Conservation (phyloP, 768 basidiomycete species). For the Rubroboletus satanas region DNA sequence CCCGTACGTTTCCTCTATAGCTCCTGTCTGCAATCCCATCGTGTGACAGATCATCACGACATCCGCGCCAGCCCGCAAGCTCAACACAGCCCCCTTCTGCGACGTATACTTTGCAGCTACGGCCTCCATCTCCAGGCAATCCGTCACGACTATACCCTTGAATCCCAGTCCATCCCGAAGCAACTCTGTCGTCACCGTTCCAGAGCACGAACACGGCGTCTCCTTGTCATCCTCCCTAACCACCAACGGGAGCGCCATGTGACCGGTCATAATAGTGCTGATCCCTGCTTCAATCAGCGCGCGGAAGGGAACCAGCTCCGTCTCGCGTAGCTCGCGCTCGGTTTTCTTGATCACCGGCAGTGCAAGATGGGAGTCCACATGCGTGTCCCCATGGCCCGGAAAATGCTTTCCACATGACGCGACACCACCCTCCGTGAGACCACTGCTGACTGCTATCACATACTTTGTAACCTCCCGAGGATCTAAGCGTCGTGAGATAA, state of each 20-base stretch:
- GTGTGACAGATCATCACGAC: conserved; percentile 75
- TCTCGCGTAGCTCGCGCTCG: conserved; percentile 36
- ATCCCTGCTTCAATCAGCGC: conserved; percentile 39
- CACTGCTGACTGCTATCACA: conserved; percentile 44
- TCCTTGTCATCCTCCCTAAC: conserved; percentile 40
- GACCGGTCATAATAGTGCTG: conserved; percentile 68
- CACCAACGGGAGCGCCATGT: conserved; percentile 63
- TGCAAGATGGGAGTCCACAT: conserved; percentile 65
- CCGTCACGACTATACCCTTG: conserved; percentile 62
- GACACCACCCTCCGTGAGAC: conserved; percentile 46
- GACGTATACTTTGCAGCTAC: conserved; percentile 43
- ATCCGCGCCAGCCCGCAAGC: conserved; percentile 62
- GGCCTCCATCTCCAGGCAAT: conserved; percentile 77
- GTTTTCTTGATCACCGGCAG: conserved; percentile 59
- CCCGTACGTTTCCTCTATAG: conserved; percentile 47
- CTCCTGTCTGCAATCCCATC: conserved; percentile 48
- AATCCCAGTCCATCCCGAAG: conserved; percentile 51
- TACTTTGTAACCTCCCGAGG: conserved; percentile 48
- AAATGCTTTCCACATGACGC: conserved; percentile 70
- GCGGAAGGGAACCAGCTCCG: conserved; percentile 60
- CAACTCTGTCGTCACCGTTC: conserved; percentile 47
- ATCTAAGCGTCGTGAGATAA: conserved; percentile 35
- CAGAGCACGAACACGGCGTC: conserved; percentile 58
- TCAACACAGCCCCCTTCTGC: conserved; percentile 46
- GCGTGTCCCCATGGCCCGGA: conserved; percentile 72